Evolutionary conservation across 192 early-diverging fungal genomes (phyloP).

Genomic region (Coemansia reversa): DNA sequence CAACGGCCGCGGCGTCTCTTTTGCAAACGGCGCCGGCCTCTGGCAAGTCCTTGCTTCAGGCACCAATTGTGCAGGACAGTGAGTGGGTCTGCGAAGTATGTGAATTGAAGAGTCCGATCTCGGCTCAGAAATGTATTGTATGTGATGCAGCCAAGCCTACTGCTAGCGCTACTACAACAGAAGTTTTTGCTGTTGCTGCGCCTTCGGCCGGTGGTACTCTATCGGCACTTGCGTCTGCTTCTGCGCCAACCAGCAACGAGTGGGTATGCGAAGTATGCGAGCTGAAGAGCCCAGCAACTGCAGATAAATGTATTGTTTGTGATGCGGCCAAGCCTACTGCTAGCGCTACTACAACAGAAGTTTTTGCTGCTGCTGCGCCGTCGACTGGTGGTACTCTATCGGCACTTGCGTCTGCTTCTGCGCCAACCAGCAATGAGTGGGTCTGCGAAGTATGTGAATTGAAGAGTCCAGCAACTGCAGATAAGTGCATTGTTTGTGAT

Average conservation of each 20-base stretch:
- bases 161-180: not conserved
- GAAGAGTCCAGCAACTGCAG: conserved; percentile 8
- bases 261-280: conserved; percentile 26
- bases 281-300: conserved; percentile 10
- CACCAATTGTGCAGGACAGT: conserved; percentile 5
- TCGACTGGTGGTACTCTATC: not conserved
- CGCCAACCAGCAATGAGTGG: conserved; percentile 16
- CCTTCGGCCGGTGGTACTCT: not conserved
- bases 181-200: not conserved
- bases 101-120: conserved; percentile 12
- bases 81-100: conserved; percentile 31
- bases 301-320: conserved; percentile 22
- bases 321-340: conserved; percentile 19
- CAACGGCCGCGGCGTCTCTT: not conserved
- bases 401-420: conserved; percentile 4
- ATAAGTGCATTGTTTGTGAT: conserved; percentile 32
- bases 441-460: conserved; percentile 19
- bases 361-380: not conserved
- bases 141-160: conserved; percentile 33
- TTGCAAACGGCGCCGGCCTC: too few relatives aligned
- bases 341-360: not conserved
- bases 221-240: conserved; percentile 3
- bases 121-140: conserved; percentile 15
- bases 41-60: not conserved
- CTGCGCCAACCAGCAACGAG: conserved; percentile 8